Base-by-base conservation (phyloP, 306 rosid species). In the Gynostemma pentaphyllum region DNA sequence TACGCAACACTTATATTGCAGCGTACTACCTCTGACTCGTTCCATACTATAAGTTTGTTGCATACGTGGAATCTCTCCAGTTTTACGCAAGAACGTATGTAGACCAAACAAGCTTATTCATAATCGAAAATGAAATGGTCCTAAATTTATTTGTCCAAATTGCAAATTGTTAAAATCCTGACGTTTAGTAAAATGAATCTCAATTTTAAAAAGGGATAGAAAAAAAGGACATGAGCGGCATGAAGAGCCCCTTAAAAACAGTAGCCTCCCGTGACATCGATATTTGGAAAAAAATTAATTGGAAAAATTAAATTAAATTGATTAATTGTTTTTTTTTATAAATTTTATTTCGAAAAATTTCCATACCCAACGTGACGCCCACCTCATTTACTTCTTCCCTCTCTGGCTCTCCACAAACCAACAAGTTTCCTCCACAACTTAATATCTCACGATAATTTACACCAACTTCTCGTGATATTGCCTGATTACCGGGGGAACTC, bases 191-290 rank as follows among this genome's bases (percentile, higher is more conserved):
- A n/a, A n/a, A n/a, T n/a, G n/a, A n/a, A n/a, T n/a, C n/a, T n/a
- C n/a, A n/a, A 15, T 53, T 56, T 0, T 18, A 57, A 57, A 37
- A 60, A 21, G 1, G 21, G 11, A 2, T 2, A 39, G 21, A 39
- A 53, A 49, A 23, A 39, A 6, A 14, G 64, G 18, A 34, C 49
- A 61, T 40, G 48, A 61, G 15, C 66, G 36, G 49, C 66, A 40
- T 61, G 64, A 57, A 57, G 24, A 32, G 37, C 37, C 32, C 28
- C 36, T 74, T 45, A 14, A 13, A 62, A 21, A 62, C 50, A 24
- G 52, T 70, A 78, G 55, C 64, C 73, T 70, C 82, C 75, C 85
- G 79, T 75, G 75, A 70, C 40, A 68, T 52, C 44, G 70, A 69
- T 70, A 67, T 55, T 4, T 15, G 63, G 65, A 16, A 73, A 57